Conservation (phyloP, 1,284 basidiomycete genomes). For the Naganishia albida region DNA sequence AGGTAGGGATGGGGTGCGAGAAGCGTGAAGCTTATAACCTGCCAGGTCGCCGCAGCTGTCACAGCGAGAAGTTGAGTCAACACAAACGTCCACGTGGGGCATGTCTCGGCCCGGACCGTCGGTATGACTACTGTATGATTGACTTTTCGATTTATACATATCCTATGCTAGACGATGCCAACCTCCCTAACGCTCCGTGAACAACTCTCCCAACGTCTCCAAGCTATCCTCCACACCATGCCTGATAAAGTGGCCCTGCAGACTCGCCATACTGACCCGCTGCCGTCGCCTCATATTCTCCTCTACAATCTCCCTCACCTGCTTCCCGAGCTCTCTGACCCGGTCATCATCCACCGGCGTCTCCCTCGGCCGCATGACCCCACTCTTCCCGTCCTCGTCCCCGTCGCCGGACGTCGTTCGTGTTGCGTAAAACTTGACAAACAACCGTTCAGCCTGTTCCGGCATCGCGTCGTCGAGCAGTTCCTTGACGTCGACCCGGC, state of each 20-base stretch:
- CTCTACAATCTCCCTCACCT: slow-evolving; percentile 61
- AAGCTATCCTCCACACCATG: slow-evolving; percentile 67
- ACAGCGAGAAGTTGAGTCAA: slow-evolving; percentile 12
- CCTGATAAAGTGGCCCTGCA: slow-evolving; percentile 90
- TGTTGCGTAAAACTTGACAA: slow-evolving; percentile 75
- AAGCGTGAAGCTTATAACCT: not conserved
- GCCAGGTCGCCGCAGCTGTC: not conserved
- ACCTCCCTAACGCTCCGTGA: slow-evolving; percentile 15
- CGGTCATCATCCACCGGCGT: slow-evolving; percentile 36
- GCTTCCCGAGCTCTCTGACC: slow-evolving; percentile 57
- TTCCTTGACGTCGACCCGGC: slow-evolving; percentile 84
- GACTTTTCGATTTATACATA: not conserved
- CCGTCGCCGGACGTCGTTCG: slow-evolving; percentile 22
- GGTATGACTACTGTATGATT: no score
- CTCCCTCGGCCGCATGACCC: slow-evolving; percentile 40
- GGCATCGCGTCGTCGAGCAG: slow-evolving; percentile 85
- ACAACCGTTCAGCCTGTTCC: slow-evolving; percentile 75
- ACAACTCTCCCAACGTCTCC: slow-evolving; percentile 58
- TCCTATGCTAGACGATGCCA: not conserved
- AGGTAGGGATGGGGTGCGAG: no score
- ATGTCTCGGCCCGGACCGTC: not conserved
- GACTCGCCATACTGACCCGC: slow-evolving; percentile 84
- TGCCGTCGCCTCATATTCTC: slow-evolving; percentile 59
- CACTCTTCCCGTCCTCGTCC: slow-evolving; percentile 41
- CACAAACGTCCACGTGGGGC: slow-evolving; percentile 4